Conservation (phyloP, 2,329 filamentous ascomycete genomes). For the Penicillium sp. region DNA sequence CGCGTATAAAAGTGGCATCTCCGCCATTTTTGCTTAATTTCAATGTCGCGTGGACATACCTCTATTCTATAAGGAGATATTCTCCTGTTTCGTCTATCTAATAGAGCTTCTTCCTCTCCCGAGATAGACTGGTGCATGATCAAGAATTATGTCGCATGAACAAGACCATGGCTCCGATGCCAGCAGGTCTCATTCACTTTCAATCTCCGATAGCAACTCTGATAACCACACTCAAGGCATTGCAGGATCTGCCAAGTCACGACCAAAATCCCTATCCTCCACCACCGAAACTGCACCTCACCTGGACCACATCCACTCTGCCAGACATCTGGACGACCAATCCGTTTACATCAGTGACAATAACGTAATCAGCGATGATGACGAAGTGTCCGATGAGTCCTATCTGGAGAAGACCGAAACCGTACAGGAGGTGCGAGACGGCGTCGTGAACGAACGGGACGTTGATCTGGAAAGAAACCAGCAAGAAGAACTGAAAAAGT, state of each 20-base stretch:
- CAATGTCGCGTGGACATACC: not conserved
- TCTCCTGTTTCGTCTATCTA: not conserved
- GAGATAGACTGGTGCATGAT: not conserved
- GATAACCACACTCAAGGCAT: not conserved
- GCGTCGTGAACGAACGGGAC: conserved; percentile 27
- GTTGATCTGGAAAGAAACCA: conserved; percentile 24
- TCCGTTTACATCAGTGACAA: conserved; percentile 28
- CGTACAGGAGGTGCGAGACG: conserved; percentile 22
- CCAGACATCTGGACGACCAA: conserved; percentile 33
- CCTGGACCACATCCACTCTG: conserved; percentile 29
- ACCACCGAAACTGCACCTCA: not conserved
- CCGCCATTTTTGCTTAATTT: not conserved
- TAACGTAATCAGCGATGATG: conserved; percentile 8
- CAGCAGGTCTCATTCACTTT: conserved; percentile 1
- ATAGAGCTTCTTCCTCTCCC: not conserved
- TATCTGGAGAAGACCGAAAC: conserved; percentile 10
- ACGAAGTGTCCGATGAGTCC: conserved; percentile 4
- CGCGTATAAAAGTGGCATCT: conserved; percentile 4
- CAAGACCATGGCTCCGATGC: not conserved
- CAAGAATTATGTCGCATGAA: conserved; percentile 4
- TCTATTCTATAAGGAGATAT: not conserved
- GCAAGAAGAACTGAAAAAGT: conserved; percentile 21
- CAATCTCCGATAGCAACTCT: conserved; percentile 2
- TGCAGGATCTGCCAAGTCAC: conserved; percentile 4
- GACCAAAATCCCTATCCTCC: not conserved